Evolutionary conservation across 306 rosid genomes (phyloP), one percentile per base, ranked within the genome.

Genomic region (Cotoneaster glaucophyllus): DNA sequence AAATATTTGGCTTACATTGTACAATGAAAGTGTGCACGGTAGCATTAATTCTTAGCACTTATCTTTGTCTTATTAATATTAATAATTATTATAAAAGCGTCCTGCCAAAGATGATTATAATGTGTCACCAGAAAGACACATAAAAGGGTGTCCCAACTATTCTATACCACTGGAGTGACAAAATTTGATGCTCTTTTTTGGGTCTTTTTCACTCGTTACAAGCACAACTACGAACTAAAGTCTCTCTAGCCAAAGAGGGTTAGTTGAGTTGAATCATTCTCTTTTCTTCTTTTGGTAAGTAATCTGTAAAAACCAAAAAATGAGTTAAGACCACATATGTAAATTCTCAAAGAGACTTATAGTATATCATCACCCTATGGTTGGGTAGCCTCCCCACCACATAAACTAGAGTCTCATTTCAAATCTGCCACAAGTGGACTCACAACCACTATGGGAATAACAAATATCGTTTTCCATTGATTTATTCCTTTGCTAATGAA

Each of bases 281-380:
- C 1, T 64, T 29, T 59, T 17, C 6, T 6, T 37, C 41, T 37
- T 7, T 37, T 37, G 6, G 10, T 37, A 10, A 1, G 8, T 8
- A 37, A 37, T 37, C 0, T 37, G 41, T 6, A 37, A 37, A 37
- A 37, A 37, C 9, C 1, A 34, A 37, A 34, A 34, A 34, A 37
- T 1, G 2, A 34, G 41, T 37, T 37, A 37, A 37, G 10, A 37
- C 10, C 0, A 0, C 1, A 0, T 34, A 0, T 34, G 0, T 34
- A 34, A 34, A 0, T 34, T 7, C 2, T 34, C 9, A 7, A 34
- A 34, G 39, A 34, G 9, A 6, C 39, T 34, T 6, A 7, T 37
- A 1, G 2, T 37, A 37, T 37, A 7, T 37, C 0, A 37, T 37
- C 1, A 37, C 10, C 9, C 10, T 37, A 37, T 37, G 10, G 7